These are phyloP conservation scores for Ichthyophonus hoferi DNA, from an alignment of 208 protist genomes.

Conservation along the genomic window DNA sequence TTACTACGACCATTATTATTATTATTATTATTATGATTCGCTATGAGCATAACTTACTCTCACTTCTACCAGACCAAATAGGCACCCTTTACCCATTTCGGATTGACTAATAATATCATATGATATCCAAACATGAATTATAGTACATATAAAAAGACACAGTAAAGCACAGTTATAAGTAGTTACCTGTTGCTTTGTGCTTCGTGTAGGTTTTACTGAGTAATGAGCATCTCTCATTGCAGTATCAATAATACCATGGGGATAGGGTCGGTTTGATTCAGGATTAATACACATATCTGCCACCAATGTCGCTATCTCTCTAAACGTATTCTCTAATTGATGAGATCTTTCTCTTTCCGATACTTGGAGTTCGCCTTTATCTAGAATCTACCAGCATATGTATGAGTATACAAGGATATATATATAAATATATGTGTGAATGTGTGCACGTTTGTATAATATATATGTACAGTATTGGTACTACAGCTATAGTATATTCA, in stretches of 20 bases:
- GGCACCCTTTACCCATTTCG: too few species aligned
- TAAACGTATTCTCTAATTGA: constrained; percentile 83
- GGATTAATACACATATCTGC: constrained; percentile 87
- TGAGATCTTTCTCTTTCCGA: constrained; percentile 87
- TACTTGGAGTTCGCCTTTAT: constrained; percentile 92
- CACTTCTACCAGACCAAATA: too few species aligned
- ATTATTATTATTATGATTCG: too few species aligned
- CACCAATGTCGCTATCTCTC: constrained; percentile 90
- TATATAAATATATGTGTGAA: too few species aligned
- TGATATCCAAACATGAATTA: too few species aligned
- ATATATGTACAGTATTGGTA: not conserved
- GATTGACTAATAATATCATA: too few species aligned
- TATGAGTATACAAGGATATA: not conserved
- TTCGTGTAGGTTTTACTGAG: constrained; percentile 76
- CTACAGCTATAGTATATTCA: not conserved
- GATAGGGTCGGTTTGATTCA: constrained; percentile 79
- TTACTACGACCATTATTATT: too few species aligned
- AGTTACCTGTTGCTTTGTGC: constrained; percentile 65
- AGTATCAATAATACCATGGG: constrained; percentile 79
- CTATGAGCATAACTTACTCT: too few species aligned
- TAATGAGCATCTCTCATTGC: constrained; percentile 86
- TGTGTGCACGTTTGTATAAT: not conserved
- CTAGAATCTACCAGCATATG: too few species aligned
- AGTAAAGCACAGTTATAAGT: too few species aligned
- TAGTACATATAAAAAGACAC: too few species aligned